Percentiles rank a stretch among this genome's conserved stretches.
Evolutionary conservation across 116 monocot genomes (phyloP).

Genomic region (Posidonia oceanica): DNA sequence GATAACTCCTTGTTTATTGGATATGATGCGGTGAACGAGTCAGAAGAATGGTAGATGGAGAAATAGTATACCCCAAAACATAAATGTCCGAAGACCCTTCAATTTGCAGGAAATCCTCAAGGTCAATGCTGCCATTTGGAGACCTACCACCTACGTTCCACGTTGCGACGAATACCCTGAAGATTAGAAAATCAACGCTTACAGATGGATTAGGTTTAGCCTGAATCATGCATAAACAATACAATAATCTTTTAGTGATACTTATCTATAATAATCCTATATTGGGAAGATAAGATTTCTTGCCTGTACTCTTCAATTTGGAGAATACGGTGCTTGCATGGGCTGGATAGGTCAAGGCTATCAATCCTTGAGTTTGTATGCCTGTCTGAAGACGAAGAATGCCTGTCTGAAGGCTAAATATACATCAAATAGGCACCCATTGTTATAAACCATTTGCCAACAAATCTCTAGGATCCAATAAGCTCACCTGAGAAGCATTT

Average conservation of each 20-base stretch:
- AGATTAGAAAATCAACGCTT: not conserved
- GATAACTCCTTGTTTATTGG: no score
- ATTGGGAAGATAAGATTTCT: not conserved
- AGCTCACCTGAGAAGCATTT: constrained; percentile 76
- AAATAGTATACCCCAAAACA: constrained; percentile 56
- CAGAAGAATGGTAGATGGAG: not conserved
- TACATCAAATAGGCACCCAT: no score
- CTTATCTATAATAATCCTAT: no score
- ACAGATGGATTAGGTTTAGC: no score
- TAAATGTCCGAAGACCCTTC: constrained; percentile 78
- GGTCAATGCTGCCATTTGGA: constrained; percentile 54
- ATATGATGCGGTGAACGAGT: no score
- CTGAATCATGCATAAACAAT: no score
- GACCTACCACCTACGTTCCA: constrained; percentile 94
- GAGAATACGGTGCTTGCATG: constrained; percentile 7
- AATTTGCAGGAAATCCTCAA: constrained; percentile 71
- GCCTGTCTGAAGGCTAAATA: no score
- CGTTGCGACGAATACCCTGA: constrained; percentile 81
- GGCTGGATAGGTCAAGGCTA: constrained; percentile 35
- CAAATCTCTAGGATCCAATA: not conserved
- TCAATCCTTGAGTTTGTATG: constrained; percentile 44
- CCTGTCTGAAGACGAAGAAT: constrained; percentile 42
- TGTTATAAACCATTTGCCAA: no score
- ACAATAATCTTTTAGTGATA: no score
- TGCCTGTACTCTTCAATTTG: constrained; percentile 55